Evolutionary conservation across 2,329 filamentous ascomycete species (phyloP).

Genomic region (Clonostachys rhizophaga): DNA sequence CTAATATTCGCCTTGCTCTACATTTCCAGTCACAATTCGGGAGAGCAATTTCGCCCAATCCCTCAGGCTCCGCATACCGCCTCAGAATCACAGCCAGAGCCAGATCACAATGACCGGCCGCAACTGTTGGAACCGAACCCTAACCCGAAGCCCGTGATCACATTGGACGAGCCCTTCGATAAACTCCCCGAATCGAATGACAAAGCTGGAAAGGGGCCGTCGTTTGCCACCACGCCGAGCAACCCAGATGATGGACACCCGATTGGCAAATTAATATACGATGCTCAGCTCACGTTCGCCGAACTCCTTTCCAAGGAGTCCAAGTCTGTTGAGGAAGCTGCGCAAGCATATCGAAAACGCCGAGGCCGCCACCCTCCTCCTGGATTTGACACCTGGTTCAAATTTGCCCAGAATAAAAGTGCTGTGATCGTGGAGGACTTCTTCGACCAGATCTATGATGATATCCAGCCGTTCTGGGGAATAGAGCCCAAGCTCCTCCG

Average conservation of each 20-base stretch:
- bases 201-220: neutral
- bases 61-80: too few species aligned
- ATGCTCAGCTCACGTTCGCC: conserved; percentile 34
- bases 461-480: conserved; percentile 55
- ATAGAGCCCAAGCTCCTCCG: conserved; percentile 41
- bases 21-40: conserved; percentile 6
- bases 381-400: conserved; percentile 56
- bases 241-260: conserved; percentile 26
- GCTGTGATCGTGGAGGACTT: conserved; percentile 58
- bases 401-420: conserved; percentile 44
- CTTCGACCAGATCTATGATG: conserved; percentile 60
- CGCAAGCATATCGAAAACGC: conserved; percentile 50
- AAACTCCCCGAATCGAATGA: too few species aligned
- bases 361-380: conserved; percentile 60
- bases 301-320: conserved; percentile 36
- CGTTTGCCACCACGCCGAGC: neutral
- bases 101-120: too few species aligned
- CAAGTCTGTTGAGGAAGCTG: conserved; percentile 45
- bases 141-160: too few species aligned
- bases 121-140: too few species aligned
- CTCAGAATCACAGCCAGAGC: too few species aligned
- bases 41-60: too few species aligned
- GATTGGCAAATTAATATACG: conserved; percentile 46
- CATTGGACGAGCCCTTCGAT: too few species aligned
- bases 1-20: conserved; percentile 26